These are phyloP conservation scores for Globisporangium canariense DNA, from an alignment of 352 stramenopile species.

Conservation along the genomic window DNA sequence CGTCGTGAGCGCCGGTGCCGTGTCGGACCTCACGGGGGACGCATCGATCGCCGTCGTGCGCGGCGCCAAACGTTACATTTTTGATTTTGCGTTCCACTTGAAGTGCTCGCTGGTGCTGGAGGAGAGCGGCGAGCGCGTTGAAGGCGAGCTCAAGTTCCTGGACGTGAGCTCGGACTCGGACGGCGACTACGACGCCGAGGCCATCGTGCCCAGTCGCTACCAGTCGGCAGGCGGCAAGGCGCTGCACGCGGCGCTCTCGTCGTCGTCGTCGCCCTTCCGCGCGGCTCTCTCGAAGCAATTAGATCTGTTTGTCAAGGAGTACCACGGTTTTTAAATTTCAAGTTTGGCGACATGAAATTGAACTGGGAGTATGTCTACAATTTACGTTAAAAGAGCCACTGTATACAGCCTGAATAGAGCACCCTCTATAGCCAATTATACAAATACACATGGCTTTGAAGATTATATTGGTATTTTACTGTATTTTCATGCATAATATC, in stretches of 20 bases:
- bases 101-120: conserved; percentile 34
- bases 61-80: conserved; percentile 93
- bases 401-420: neutral
- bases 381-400: neutral
- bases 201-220: conserved; percentile 65
- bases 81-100: conserved; percentile 74
- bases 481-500: no score
- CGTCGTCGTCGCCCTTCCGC: conserved; percentile 55
- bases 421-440: neutral
- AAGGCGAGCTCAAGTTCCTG: conserved; percentile 73
- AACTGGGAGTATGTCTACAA: neutral
- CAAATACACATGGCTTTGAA: neutral
- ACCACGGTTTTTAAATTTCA: conserved; percentile 59
- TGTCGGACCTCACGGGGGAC: conserved; percentile 89
- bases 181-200: conserved; percentile 73
- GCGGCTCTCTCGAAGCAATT: conserved; percentile 47
- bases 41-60: conserved; percentile 90
- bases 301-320: conserved; percentile 66
- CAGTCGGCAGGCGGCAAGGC: conserved; percentile 60
- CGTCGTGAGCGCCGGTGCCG: conserved; percentile 50
- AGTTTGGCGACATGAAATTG: conserved; percentile 2
- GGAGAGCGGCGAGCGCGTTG: conserved; percentile 20
- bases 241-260: conserved; percentile 59
- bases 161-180: conserved; percentile 79
- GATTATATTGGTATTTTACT: no score